phyloP scores from a whole-genome alignment of 2,329 filamentous ascomycete species.

The Pyrenochaeta sp. region DNA sequence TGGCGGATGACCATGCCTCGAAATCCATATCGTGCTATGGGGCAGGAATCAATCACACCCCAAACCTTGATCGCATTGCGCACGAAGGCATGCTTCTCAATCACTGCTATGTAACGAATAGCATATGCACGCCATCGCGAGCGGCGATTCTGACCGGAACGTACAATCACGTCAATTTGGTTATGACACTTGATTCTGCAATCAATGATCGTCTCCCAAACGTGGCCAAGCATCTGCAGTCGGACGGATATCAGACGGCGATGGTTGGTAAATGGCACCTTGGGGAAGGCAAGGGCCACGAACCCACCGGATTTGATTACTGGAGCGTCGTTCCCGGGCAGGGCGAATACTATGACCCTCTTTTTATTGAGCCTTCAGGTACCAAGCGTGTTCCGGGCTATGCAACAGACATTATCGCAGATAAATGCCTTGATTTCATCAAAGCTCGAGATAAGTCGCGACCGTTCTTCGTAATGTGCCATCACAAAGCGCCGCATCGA shows the following conservation, averaged over 20 bases:
- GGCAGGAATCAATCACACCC: constrained; percentile 60
- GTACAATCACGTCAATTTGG: constrained; percentile 62
- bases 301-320: constrained; percentile 55
- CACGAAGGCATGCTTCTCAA: constrained; percentile 60
- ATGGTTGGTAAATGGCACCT: constrained; percentile 65
- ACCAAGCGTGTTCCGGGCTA: constrained; percentile 51
- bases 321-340: constrained; percentile 62
- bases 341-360: constrained; percentile 61
- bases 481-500: constrained; percentile 64
- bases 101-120: constrained; percentile 64
- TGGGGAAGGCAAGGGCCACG: constrained; percentile 56
- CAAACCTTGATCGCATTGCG: constrained; percentile 60
- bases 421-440: constrained; percentile 52
- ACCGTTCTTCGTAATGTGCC: constrained; percentile 65
- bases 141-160: constrained; percentile 60
- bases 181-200: constrained; percentile 58
- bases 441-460: constrained; percentile 32
- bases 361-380: constrained; percentile 55
- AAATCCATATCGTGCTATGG: constrained; percentile 60
- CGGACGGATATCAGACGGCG: constrained; percentile 58
- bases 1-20: constrained; percentile 63
- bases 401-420: constrained; percentile 61
- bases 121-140: constrained; percentile 61
- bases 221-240: constrained; percentile 59
- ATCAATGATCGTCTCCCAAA: constrained; percentile 62